Evolutionary conservation across 2,329 filamentous ascomycete genomes (phyloP), one percentile per base, ranked within the genome.

Genomic region (Sporothrix dimorphospora): DNA sequence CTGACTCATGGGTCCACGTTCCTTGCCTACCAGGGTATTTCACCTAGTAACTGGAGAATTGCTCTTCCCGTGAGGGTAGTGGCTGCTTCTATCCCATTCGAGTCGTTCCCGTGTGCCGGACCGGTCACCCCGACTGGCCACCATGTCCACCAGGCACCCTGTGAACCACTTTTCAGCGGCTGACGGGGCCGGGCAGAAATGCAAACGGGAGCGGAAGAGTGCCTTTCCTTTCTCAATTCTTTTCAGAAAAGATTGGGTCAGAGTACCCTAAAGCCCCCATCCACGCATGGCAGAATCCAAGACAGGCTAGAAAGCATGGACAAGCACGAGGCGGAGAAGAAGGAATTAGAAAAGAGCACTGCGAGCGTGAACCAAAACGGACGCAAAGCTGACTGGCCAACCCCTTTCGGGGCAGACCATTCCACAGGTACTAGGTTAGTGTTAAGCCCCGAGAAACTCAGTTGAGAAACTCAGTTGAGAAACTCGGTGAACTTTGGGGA

Each of bases 401-500:
- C 45, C 9, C 24, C 27, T 51, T 55, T 61, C 63, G 11, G 19
- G 21, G 40, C 16, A 16, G 21, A 27, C 21, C 24, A 27, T 21
- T n/a, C n/a, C 21, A 65, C 16, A 16, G 14, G 27, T 79, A 89
- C 90, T 93, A 81, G 3, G 80, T 92, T 97, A 97, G 94, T 94
- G 94, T 97, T 97, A 97, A 94, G 92, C 94, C 94, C 92, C 93
- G 90, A 91, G 83, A 38, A 24, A n/a, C n/a, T n/a, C n/a, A n/a
- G n/a, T n/a, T n/a, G n/a, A n/a, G n/a, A n/a, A n/a, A n/a, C n/a
- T n/a, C n/a, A n/a, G n/a, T n/a, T n/a, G n/a, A n/a, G n/a, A n/a
- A n/a, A 42, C 85, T 87, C 89, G 92, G 90, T 90, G 87, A 88
- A 94, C 93, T 94, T 87, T 91, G 80, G 85, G 88, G 91, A 89